Evolutionary conservation across 1,139 yeast genomes (phyloP).

Genomic region (Yamadazyma spencermartinsiae): DNA sequence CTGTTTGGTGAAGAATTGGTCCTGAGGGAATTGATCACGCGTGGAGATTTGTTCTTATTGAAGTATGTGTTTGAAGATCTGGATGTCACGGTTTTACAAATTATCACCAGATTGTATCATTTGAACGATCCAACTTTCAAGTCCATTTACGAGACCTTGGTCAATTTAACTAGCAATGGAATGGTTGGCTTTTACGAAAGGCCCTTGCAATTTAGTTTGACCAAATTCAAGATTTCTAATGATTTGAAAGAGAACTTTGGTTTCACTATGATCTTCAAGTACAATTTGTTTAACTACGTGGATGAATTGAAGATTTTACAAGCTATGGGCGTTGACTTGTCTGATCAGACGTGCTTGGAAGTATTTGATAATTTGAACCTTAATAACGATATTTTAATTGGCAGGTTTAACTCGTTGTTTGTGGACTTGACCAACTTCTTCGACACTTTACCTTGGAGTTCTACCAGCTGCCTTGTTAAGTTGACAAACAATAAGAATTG

Average conservation of each 20-base stretch:
- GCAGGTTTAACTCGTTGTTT: conserved; percentile 8
- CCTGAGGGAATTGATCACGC: not conserved
- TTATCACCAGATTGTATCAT: conserved; percentile 8
- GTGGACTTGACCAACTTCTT: conserved; percentile 9
- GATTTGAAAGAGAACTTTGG: conserved; percentile 17
- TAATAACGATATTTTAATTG: conserved; percentile 6
- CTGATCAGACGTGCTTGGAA: conserved; percentile 3
- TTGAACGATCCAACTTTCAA: conserved; percentile 5
- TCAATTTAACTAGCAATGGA: conserved; percentile 11
- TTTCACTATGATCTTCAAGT: conserved; percentile 18
- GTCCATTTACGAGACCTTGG: conserved; percentile 5
- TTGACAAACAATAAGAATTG: conserved; percentile 15
- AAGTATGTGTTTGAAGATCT: conserved; percentile 4
- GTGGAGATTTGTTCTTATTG: conserved; percentile 3
- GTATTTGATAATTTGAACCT: conserved; percentile 7
- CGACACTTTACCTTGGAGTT: conserved; percentile 10
- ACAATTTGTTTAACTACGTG: conserved; percentile 14
- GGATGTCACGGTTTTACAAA: not conserved
- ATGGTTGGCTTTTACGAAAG: conserved; percentile 6
- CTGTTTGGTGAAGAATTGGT: not conserved
- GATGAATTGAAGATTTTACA: conserved; percentile 18
- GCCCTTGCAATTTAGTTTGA: conserved; percentile 10
- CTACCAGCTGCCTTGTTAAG: conserved; percentile 10
- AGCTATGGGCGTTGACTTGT: conserved; percentile 10
- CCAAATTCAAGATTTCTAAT: conserved; percentile 16